Evolutionary conservation across 2,329 filamentous ascomycete genomes (phyloP), one percentile per base, ranked within the genome.

Genomic region (Paraphaeosphaeria sporulosa): DNA sequence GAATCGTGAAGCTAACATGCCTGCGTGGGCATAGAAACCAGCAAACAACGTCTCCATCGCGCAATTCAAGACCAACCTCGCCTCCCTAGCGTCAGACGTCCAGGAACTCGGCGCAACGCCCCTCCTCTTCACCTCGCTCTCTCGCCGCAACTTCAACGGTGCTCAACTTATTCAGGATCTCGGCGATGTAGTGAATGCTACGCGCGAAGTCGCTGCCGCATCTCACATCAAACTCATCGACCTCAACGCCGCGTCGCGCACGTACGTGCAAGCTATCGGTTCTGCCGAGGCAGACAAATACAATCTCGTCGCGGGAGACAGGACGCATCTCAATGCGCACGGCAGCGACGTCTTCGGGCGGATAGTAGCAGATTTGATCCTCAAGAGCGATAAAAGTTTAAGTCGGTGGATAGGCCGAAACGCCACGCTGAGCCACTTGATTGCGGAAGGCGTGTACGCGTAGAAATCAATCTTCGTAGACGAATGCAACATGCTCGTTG

Each of bases 261-360:
- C 75, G 23, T 87, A 86, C 67, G 72, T 86, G 34, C 80, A 84
- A 64, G 77, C 76, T 2, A 83, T 88, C 60, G 86, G 85, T 3
- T 70, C 77, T 38, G 66, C 68, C 0, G 78, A 80, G 3, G 81
- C 84, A 8, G 79, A 80, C 51, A 78, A 68, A 27, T 86, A 86
- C 61, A 84, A 86, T 66, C 71, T 84, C 27, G 66, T 65, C 5
- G 63, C 75, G 4, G 73, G 67, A 17, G 86, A 88, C 64, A 71
- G 74, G 51, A 87, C 85, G 2, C 86, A 88, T 72, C 67, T 88
- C 23, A 87, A 86, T 66, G 66, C 68, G 1, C 73, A 77, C 43
- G 86, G 86, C 0, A 80, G 78, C 25, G 73, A 79, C 1, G 83
- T 88, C 0, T 88, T 88, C 74, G 84, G 84, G 0, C 80, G 84